Base-by-base conservation (phyloP, 257 asterid genomes). In the Przewalskia tangutica region DNA sequence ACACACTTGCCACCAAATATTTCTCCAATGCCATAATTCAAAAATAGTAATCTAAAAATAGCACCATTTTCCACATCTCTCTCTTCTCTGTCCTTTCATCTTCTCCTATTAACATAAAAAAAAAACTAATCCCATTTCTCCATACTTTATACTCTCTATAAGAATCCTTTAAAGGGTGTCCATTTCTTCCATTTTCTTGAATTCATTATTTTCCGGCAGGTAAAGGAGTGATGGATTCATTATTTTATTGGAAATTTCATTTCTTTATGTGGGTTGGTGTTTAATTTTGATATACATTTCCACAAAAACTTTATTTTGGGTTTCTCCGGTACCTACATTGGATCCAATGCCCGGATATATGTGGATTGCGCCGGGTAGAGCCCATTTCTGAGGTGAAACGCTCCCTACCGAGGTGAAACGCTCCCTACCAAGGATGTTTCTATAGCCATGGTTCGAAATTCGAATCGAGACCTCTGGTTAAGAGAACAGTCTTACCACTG, bases 161-260 rank as follows among this genome's bases (percentile, higher is more conserved):
- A 71, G 27, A 71, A 71, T 23, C 46, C 23, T 13, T 73, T 0
- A 13, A 73, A 73, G 79, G 60, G 62, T 48, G 46, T 73, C 8
- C 23, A 17, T 48, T 50, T 73, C 0, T 73, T 71, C 0, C 23
- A 73, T 23, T 50, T 73, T 73, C 79, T 50, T 73, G 79, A 2
- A 73, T 71, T 38, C 77, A 23, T 20, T 73, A 38, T 75, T 75
- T 85, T 44, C 81, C 77, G 81, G 82, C 59, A 20, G 46, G 16
- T 84, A 5, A 38, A 38, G n/a, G n/a, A n/a, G n/a, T n/a, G n/a
- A n/a, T n/a, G 56, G 82, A 77, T 81, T 64, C 53, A 40, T 16
- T 78, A 18, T n/a, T 82, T 85, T 78, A 20, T 53, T 53, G 68
- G 17, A 2, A 46, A 82, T 78, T 75, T 63, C 83, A 71, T 11